A percentile compares a stretch with the other conserved stretches of the same genome.
These are phyloP conservation scores for Aphanomyces stellatus DNA, from an alignment of 352 stramenopile genomes.

Conservation along the genomic window DNA sequence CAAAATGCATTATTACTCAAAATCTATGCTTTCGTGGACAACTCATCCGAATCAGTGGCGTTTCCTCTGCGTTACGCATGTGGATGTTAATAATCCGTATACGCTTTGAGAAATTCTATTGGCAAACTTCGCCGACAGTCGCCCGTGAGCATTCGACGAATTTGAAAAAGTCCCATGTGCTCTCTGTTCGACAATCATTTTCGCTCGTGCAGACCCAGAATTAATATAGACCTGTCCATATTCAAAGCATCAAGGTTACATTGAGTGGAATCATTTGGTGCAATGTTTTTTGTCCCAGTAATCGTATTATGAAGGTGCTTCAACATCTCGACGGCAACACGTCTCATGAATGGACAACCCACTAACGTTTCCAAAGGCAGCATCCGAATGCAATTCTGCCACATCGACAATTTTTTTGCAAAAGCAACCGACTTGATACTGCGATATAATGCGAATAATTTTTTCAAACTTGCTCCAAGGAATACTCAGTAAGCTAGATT, in stretches of 20 bases:
- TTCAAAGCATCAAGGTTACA: not conserved
- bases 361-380: not conserved
- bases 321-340: not conserved
- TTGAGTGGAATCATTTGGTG: not conserved
- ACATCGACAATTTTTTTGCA: not conserved
- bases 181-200: too few relatives aligned
- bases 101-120: too few relatives aligned
- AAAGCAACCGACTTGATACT: not conserved
- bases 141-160: too few relatives aligned
- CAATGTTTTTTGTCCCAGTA: not conserved
- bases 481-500: slow-evolving; percentile 13
- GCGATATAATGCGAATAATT: not conserved
- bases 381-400: not conserved
- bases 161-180: too few relatives aligned
- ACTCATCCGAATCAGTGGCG: too few relatives aligned
- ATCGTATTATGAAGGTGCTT: not conserved
- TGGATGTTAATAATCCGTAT: too few relatives aligned
- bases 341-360: not conserved
- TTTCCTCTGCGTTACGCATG: too few relatives aligned
- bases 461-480: not conserved
- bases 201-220: too few relatives aligned
- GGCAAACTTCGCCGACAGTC: too few relatives aligned
- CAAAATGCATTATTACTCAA: too few relatives aligned
- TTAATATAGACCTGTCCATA: too few relatives aligned
- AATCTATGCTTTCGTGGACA: too few relatives aligned